Base-by-base conservation (phyloP, 768 basidiomycete species). In the Stropharia rugosoannulata region DNA sequence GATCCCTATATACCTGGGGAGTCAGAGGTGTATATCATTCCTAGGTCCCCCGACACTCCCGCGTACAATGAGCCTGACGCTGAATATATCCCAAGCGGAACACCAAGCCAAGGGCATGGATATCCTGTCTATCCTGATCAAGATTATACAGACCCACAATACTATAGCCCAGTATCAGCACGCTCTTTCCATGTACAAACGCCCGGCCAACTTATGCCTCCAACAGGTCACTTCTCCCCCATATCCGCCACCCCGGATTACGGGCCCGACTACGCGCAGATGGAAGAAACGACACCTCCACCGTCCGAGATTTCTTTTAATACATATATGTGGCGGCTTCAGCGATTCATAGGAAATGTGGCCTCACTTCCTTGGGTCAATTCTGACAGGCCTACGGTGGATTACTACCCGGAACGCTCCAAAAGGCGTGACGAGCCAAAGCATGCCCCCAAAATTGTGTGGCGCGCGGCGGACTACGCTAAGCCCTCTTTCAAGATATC, bases 181-280 rank as follows among this genome's bases (percentile, higher is more conserved):
- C 15, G 10, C 32, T 25, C 38, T 16, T 11, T 44, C 35, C 44
- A 42, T 37, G 19, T 36, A 32, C 16, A 51, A 1, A 8, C 44
- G 15, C 49, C 45, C 29, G 38, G 12, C 19, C 54, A 38, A 22
- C 22, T 51, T 27, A 19, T 12, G 16, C 40, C 50, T 13, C 46
- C 54, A 38, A 63, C 61, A 37, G 63, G 68, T 22, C 61, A 61
- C 10, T 58, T 48, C 9, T 74, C 71, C n/a, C 78, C 77, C 0
- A 57, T 76, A 29, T 67, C 73, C 38, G 73, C 73, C 5, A 73
- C 78, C 39, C 78, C 76, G 4, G 70, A 68, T 15, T 75, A 69
- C 11, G 76, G 72, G 3, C 67, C 78, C 0, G 79, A 80, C 56
- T 81, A 80, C 59, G 77, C 72, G 25, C 79, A 79, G 58, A 80